Evolutionary conservation across 1,284 basidiomycete species (phyloP).

Genomic region (Apiotrichum sp.): DNA sequence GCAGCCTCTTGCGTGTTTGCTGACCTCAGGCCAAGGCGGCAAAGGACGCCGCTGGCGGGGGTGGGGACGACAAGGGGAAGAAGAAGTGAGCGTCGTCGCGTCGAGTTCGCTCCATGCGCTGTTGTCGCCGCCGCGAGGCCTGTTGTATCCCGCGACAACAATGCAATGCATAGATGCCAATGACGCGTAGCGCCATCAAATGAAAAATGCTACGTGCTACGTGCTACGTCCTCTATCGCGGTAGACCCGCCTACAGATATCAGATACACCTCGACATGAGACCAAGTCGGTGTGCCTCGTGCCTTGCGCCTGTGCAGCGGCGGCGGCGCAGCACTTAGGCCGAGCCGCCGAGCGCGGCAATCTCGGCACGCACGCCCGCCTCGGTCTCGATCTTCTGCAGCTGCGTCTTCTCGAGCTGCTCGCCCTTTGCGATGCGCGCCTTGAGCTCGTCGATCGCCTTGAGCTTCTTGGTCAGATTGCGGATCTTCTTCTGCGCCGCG

Average conservation of each 20-base stretch:
- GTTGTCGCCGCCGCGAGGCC: no score
- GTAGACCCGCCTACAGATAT: no score
- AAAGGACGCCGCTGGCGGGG: constrained; percentile 9
- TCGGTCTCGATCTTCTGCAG: constrained; percentile 91
- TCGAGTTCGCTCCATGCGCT: no score
- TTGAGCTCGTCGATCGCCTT: constrained; percentile 95
- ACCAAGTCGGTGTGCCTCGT: no score
- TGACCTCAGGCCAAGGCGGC: constrained; percentile 16
- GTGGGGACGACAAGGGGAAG: constrained; percentile 13
- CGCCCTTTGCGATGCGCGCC: constrained; percentile 76
- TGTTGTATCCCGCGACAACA: constrained; percentile 8
- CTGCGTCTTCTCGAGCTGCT: constrained; percentile 86
- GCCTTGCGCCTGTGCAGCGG: no score
- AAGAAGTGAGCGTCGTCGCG: neutral
- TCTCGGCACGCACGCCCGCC: constrained; percentile 72
- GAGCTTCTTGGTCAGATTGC: constrained; percentile 89
- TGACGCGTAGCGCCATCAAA: neutral
- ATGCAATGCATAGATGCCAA: constrained; percentile 21
- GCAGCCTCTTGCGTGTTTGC: neutral
- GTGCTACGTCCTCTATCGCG: no score
- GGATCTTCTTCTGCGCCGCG: constrained; percentile 78
- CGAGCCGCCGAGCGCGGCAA: constrained; percentile 51
- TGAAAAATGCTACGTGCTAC: neutral
- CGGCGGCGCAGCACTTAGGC: neutral
- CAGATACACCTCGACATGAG: no score